Evolutionary conservation across 345 rosid species (phyloP), one percentile per base, ranked within the genome.

Genomic region (Arabis hirsuta): DNA sequence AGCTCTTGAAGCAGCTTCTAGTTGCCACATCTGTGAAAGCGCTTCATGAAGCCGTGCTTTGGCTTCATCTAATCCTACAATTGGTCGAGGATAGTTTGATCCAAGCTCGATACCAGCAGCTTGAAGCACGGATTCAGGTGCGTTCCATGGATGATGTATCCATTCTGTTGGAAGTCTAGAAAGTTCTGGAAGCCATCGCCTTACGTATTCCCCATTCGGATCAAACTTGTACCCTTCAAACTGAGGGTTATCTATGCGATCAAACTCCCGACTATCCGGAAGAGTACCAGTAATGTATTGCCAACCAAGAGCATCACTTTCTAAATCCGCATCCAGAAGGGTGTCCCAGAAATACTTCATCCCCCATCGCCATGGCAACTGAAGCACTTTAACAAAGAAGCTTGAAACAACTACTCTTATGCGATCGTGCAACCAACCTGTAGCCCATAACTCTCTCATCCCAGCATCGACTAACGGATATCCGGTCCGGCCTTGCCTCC

Each of bases 341-440:
- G 97, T 94, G 78, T 94, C 98, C 98, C 98, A 94, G 78, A 91
- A 94, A 72, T 94, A 94, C 81, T 94, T 94, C 98, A 94, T 94
- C 44, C 98, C 98, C 98, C 98, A 94, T 82, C 96, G 74, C 98
- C 98, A 94, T 0, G 99, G 99, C 77, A 94, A 89, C 76, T 89
- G 97, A 57, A 94, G 81, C 76, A 94, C 96, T 81, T 94, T 94
- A 47, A 94, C 99, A 70, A 94, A 94, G 84, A 94, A 94, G 80
- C 98, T 94, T 47, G 98, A 87, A 66, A 94, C 98, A 36, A 94
- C 98, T 2, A 94, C 96, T 73, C 98, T 72, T 75, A 94, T 94
- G 72, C 98, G 91, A 76, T 94, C 97, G 26, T 94, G 98, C 47
- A 94, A 78, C 98, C 98, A 94, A 60, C 98, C 97, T 0, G 96